These are phyloP conservation scores for Calonectria naviculata DNA, from an alignment of 2,329 filamentous ascomycete species.

Conservation along the genomic window DNA sequence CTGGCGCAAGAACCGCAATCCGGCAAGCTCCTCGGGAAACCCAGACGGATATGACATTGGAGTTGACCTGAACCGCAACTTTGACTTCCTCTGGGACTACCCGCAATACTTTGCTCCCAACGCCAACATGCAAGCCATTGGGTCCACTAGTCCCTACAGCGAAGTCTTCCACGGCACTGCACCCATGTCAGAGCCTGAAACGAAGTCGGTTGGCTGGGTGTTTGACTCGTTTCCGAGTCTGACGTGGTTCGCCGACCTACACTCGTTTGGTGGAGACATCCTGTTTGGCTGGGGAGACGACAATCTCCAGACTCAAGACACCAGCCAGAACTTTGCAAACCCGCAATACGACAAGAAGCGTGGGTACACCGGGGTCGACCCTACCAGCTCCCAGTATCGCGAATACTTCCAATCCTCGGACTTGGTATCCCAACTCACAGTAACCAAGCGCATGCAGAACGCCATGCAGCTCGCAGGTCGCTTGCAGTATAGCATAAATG, in stretches of 20 bases:
- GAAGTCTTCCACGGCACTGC: conserved; percentile 63
- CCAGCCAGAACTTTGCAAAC: conserved; percentile 64
- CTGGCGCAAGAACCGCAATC: conserved; percentile 69
- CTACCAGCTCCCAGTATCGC: conserved; percentile 49
- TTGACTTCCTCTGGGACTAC: conserved; percentile 69
- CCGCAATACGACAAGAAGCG: conserved; percentile 61
- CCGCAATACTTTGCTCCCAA: conserved; percentile 51
- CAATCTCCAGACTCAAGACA: conserved; percentile 57
- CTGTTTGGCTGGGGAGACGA: conserved; percentile 70
- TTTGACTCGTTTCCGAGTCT: conserved; percentile 61
- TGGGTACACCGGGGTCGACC: conserved; percentile 55
- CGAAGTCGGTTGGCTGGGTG: conserved; percentile 63
- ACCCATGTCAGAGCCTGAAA: conserved; percentile 67
- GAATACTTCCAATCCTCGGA: conserved; percentile 58
- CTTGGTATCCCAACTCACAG: conserved; percentile 43
- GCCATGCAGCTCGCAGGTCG: conserved; percentile 54
- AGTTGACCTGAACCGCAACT: conserved; percentile 67
- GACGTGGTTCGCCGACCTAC: conserved; percentile 69
- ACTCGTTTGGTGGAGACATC: conserved; percentile 63
- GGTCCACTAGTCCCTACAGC: conserved; percentile 51
- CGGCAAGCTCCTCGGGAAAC: conserved; percentile 45
- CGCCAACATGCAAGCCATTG: conserved; percentile 51
- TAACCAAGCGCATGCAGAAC: conserved; percentile 47
- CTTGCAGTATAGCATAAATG: conserved; percentile 50
- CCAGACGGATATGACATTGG: conserved; percentile 49